Base-by-base conservation (phyloP, 257 asterid species). In the Gentiana straminea region DNA sequence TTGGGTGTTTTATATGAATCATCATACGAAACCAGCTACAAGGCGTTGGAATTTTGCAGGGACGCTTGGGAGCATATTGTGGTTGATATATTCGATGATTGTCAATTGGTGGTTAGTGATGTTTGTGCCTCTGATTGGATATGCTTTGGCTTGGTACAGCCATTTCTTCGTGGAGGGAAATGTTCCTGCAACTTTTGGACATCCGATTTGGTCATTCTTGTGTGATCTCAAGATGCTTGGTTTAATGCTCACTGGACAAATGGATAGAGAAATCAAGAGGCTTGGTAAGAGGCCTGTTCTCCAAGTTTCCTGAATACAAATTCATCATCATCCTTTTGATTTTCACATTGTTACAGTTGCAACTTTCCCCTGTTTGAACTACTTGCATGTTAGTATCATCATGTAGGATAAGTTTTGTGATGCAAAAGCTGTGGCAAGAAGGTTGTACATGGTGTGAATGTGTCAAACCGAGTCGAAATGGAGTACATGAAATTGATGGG, bases 181-280 rank as follows among this genome's bases (percentile, higher is more conserved):
- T 68, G 86, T 80, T 39, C 99, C 95, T 33, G 94, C 89, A 51
- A 81, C 97, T 54, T 86, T 92, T 70, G 86, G 97, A 54, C 99
- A 92, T 70, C 99, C 97, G 2, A 32, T 92, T 68, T 92, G 97
- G 99, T 88, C 99, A 38, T 66, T 92, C 1, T 33, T 85, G 0
- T 92, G 99, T 76, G 99, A 88, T 77, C 86, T 67, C 83, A 92
- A 81, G 77, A 92, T 92, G 97, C 88, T 92, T 73, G 99, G 95
- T 5, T 72, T 92, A 67, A 92, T 92, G 95, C 80, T 92, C 46
- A 88, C 89, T 62, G 99, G 97, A 6, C 80, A 82, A 68, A 72
- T 92, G 89, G 99, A 92, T 71, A 77, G 81, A 55, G 99, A 92
- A 76, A 92, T 92, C 86, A 92, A 88, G 84, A 85, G 95, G 83